Evolutionary conservation across 1,139 yeast species (phyloP).

Genomic region (Citeromyces siamensis): DNA sequence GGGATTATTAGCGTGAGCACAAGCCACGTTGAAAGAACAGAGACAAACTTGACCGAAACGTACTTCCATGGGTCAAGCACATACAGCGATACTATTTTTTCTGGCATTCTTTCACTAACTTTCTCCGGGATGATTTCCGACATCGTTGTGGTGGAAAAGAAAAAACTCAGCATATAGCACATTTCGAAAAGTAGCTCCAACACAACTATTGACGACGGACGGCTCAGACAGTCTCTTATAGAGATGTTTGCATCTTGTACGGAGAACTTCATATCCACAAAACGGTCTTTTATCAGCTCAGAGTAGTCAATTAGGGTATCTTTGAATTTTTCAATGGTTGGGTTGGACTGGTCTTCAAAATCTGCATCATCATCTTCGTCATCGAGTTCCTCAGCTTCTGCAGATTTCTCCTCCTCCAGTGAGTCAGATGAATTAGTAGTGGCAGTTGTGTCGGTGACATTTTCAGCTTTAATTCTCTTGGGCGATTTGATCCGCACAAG

Average conservation of each 20-base stretch:
- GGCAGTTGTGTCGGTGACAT: constrained; percentile 5
- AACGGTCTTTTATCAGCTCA: constrained; percentile 27
- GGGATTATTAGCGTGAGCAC: constrained; percentile 28
- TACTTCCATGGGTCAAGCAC: constrained; percentile 27
- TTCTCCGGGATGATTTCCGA: constrained; percentile 25
- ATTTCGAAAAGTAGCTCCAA: constrained; percentile 28
- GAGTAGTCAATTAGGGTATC: constrained; percentile 24
- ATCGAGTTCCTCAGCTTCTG: constrained; percentile 12
- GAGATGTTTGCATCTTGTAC: constrained; percentile 21
- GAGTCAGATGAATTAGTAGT: constrained; percentile 1
- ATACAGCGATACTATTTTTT: constrained; percentile 17
- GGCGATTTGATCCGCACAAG: constrained; percentile 7
- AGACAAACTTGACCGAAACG: constrained; percentile 18
- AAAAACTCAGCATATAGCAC: constrained; percentile 22
- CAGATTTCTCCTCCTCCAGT: constrained; percentile 8
- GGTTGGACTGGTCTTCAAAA: constrained; percentile 21
- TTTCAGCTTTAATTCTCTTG: constrained; percentile 9
- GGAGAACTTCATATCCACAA: constrained; percentile 12
- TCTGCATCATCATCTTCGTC: constrained; percentile 17
- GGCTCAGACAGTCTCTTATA: constrained; percentile 36
- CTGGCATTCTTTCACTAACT: constrained; percentile 14
- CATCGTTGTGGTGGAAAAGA: constrained; percentile 23
- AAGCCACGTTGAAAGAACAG: constrained; percentile 30
- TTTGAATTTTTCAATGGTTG: constrained; percentile 24
- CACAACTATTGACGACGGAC: constrained; percentile 33